Percentiles rank a stretch among this genome's conserved stretches.
phyloP scores from a whole-genome alignment of 78 protist species.

The Emiliania huxleyi region DNA sequence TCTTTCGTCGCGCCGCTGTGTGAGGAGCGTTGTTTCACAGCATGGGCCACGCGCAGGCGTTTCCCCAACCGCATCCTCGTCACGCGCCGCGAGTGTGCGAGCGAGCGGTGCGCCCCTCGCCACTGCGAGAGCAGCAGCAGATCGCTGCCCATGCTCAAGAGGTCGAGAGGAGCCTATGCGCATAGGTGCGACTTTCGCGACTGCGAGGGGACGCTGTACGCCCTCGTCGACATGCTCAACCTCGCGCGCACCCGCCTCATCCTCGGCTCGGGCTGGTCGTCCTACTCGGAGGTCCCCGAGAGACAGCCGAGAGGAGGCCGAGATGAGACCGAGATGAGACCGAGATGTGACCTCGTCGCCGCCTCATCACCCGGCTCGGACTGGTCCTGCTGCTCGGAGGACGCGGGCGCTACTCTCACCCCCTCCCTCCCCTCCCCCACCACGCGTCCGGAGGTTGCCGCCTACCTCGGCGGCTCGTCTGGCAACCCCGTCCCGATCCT shows the following conservation, averaged over 20 bases:
- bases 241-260: not conserved
- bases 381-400: too few relatives aligned
- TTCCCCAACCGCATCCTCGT: not conserved
- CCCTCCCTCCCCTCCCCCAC: too few relatives aligned
- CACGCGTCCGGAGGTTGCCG: too few relatives aligned
- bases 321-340: too few relatives aligned
- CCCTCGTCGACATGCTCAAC: not conserved
- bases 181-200: constrained; percentile 22
- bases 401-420: too few relatives aligned
- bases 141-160: too few relatives aligned
- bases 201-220: not conserved
- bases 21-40: too few relatives aligned
- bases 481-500: not conserved
- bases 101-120: not conserved
- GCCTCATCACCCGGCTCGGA: too few relatives aligned
- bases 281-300: constrained; percentile 3
- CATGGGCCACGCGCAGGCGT: not conserved
- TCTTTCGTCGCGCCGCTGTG: too few relatives aligned
- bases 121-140: not conserved
- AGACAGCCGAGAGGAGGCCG: too few relatives aligned
- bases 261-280: not conserved
- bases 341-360: too few relatives aligned
- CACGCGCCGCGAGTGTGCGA: not conserved
- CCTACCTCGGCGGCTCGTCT: not conserved
- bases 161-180: too few relatives aligned